phyloP scores from a whole-genome alignment of 2,329 filamentous ascomycete species.

The Zymoseptoria ardabiliae region DNA sequence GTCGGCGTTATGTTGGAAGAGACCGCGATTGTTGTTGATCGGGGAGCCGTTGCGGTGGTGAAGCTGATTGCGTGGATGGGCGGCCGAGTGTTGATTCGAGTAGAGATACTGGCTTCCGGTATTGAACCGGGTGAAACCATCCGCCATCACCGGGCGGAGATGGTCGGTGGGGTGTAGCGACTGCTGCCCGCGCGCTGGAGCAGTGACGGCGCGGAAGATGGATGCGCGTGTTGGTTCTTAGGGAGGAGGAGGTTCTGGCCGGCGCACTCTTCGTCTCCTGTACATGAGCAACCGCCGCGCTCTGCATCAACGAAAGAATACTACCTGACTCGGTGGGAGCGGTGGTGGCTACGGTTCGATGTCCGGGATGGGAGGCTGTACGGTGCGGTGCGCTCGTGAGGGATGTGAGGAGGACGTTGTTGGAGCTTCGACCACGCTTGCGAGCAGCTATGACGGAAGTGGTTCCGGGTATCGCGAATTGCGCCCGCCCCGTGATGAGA shows the following conservation, averaged over 20 bases:
- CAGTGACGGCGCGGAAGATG: constrained; percentile 19
- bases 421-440: background rate
- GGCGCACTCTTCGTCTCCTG: constrained; percentile 42
- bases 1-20: constrained; percentile 39
- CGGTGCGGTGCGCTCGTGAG: background rate
- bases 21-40: constrained; percentile 32
- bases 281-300: constrained; percentile 39
- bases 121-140: constrained; percentile 58
- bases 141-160: constrained; percentile 54
- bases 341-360: background rate
- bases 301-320: constrained; percentile 28
- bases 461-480: background rate
- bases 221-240: constrained; percentile 23
- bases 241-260: constrained; percentile 38
- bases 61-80: constrained; percentile 38
- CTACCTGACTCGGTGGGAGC: constrained; percentile 4
- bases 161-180: constrained; percentile 9
- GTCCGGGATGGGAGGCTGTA: background rate
- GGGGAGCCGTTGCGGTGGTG: constrained; percentile 42
- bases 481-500: background rate
- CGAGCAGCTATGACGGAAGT: background rate
- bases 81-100: constrained; percentile 45
- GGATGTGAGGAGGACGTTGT: background rate
- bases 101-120: constrained; percentile 55
- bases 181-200: constrained; percentile 6